Evolutionary conservation across 495 filamentous ascomycete genomes (phyloP).

Genomic region (Delitschia confertaspora): DNA sequence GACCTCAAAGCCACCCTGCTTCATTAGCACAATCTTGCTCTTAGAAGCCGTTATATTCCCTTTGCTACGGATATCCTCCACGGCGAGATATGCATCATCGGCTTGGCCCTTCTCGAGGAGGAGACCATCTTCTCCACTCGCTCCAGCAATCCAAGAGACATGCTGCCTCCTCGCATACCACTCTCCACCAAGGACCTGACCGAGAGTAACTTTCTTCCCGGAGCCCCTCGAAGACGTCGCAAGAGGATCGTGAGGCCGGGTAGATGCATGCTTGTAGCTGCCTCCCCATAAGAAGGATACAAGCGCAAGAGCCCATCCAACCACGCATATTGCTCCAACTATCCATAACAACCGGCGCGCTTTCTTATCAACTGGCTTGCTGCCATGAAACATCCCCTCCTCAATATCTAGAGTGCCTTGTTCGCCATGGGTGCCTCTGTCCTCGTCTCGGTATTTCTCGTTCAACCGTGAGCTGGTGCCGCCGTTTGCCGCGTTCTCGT

Average conservation of each 20-base stretch:
- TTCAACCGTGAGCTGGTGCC: constrained; percentile 20
- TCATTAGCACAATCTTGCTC: constrained; percentile 62
- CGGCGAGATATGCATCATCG: constrained; percentile 61
- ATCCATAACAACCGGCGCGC: constrained; percentile 60
- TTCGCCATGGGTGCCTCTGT: constrained; percentile 9
- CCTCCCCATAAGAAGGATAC: constrained; percentile 61
- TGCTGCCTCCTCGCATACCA: constrained; percentile 62
- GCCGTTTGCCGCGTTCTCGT: constrained; percentile 36
- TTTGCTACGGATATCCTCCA: constrained; percentile 70
- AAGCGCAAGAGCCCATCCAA: constrained; percentile 73
- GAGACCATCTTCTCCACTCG: constrained; percentile 78
- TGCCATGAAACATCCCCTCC: constrained; percentile 28
- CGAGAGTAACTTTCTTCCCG: constrained; percentile 70
- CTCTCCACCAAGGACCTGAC: constrained; percentile 63
- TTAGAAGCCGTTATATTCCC: constrained; percentile 31
- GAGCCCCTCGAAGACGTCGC: constrained; percentile 55
- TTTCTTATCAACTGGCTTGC: constrained; percentile 49
- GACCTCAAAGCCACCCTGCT: constrained; percentile 52
- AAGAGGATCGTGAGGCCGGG: constrained; percentile 55
- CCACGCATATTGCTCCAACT: constrained; percentile 55
- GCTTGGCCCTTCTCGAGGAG: constrained; percentile 57
- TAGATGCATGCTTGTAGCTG: constrained; percentile 53
- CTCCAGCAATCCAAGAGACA: constrained; percentile 81
- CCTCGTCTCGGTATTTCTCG: constrained; percentile 40
- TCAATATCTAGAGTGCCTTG: constrained; percentile 35